Evolutionary conservation across 805 yeast species (phyloP).

Genomic region (Candida parachauliodes): DNA sequence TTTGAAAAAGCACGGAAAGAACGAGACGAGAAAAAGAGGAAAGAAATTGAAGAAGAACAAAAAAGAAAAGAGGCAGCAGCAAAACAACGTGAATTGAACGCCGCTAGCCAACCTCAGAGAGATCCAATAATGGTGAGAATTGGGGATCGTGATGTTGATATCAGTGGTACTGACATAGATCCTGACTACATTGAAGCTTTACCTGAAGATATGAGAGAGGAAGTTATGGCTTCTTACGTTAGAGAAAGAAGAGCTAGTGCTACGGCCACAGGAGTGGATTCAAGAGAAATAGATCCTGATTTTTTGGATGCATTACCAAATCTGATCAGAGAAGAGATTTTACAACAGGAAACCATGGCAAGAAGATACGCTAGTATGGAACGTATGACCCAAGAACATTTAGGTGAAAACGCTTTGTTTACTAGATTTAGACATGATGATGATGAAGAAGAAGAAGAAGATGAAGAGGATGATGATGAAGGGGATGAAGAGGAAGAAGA

Average conservation of each 20-base stretch:
- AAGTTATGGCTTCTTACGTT: conserved; percentile 81
- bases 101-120: conserved; percentile 14
- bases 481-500: neutral
- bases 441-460: conserved; percentile 8
- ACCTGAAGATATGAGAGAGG: conserved; percentile 91
- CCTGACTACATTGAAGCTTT: conserved; percentile 86
- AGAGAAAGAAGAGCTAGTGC: conserved; percentile 68
- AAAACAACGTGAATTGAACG: conserved; percentile 16
- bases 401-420: conserved; percentile 12
- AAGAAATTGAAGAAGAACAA: conserved; percentile 29
- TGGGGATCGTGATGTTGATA: conserved; percentile 77
- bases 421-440: neutral
- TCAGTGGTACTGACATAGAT: conserved; percentile 87
- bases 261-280: conserved; percentile 35
- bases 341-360: conserved; percentile 52
- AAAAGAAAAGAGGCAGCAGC: conserved; percentile 21
- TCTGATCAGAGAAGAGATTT: conserved; percentile 56
- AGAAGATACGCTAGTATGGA: conserved; percentile 32
- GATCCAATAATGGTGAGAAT: conserved; percentile 67
- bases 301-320: conserved; percentile 80
- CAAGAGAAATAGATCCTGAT: conserved; percentile 72
- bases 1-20: conserved; percentile 21
- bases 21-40: conserved; percentile 26
- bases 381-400: conserved; percentile 17
- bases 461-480: conserved; percentile 4